Percentiles rank a stretch among this genome's conserved stretches.
Conservation (phyloP, 1,139 yeast genomes). For the Debaryomyces udenii region DNA sequence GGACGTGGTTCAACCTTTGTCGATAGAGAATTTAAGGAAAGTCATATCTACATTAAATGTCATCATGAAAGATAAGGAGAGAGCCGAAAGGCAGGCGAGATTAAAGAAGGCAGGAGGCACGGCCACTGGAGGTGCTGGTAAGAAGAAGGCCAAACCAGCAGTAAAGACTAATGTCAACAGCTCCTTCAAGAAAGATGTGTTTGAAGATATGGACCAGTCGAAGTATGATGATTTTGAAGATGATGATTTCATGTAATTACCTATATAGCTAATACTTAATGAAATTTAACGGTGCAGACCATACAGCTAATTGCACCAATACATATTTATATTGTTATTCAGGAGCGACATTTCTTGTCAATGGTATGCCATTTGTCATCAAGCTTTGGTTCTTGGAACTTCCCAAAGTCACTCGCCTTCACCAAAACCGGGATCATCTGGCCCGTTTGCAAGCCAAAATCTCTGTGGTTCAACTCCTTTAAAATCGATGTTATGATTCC, state of each 20-base stretch:
- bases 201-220: slow-evolving; percentile 56
- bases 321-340: background rate
- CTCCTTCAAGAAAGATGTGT: slow-evolving; percentile 74
- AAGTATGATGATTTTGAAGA: slow-evolving; percentile 63
- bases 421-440: slow-evolving; percentile 27
- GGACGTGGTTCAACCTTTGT: slow-evolving; percentile 79
- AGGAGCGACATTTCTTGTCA: background rate
- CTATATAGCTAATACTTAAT: background rate
- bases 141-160: slow-evolving; percentile 83
- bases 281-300: too few species aligned
- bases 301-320: background rate
- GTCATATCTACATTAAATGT: slow-evolving; percentile 85
- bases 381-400: slow-evolving; percentile 1
- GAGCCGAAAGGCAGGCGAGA: slow-evolving; percentile 84
- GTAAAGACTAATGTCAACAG: slow-evolving; percentile 76
- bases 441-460: slow-evolving; percentile 24
- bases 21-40: slow-evolving; percentile 82
- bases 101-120: slow-evolving; percentile 81
- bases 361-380: slow-evolving; percentile 6
- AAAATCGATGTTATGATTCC: slow-evolving; percentile 37
- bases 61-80: slow-evolving; percentile 80
- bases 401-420: slow-evolving; percentile 6
- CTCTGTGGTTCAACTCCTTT: slow-evolving; percentile 30
- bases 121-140: slow-evolving; percentile 92
- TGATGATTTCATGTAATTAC: slow-evolving; percentile 82